Evolutionary conservation across 768 basidiomycete species (phyloP).

Genomic region (Tulasnella sp.): DNA sequence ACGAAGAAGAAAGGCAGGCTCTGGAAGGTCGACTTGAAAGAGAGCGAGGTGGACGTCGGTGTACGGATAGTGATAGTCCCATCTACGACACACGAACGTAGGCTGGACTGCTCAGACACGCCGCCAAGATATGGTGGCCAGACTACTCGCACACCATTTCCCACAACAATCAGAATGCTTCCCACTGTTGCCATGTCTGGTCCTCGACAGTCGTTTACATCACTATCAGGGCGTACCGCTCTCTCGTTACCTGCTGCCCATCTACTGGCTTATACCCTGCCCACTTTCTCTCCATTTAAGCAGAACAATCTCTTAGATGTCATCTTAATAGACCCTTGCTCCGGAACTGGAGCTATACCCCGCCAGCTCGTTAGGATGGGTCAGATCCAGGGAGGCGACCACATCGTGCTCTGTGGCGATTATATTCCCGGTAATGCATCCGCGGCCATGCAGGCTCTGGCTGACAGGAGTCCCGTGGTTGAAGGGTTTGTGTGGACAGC

Average conservation of each 20-base stretch:
- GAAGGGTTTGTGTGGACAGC: slow-evolving; percentile 2
- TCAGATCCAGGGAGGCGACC: not conserved
- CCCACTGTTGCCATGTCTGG: not conserved
- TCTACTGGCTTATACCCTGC: not conserved
- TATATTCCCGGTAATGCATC: not conserved
- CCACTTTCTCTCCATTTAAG: not conserved
- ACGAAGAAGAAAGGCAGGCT: not conserved
- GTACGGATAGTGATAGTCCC: slow-evolving; percentile 2
- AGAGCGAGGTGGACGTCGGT: slow-evolving; percentile 8
- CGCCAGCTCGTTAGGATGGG: not conserved
- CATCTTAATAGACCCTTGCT: slow-evolving; percentile 8
- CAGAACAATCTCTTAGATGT: not conserved
- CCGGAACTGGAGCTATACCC: slow-evolving; percentile 7
- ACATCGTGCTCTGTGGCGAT: slow-evolving; percentile 4
- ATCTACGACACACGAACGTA: not conserved
- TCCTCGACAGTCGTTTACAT: not conserved
- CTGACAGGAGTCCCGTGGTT: not conserved
- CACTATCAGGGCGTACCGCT: slow-evolving; percentile 1
- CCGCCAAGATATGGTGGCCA: not conserved
- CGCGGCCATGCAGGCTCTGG: not conserved
- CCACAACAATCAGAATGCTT: slow-evolving; percentile 2
- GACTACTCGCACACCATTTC: not conserved
- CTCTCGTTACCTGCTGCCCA: slow-evolving; percentile 7
- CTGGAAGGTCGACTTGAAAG: slow-evolving; percentile 12
- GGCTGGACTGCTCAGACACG: not conserved